These are phyloP conservation scores for Paramecium pentaurelia DNA, from an alignment of 73 alveolate species.

Conservation along the genomic window DNA sequence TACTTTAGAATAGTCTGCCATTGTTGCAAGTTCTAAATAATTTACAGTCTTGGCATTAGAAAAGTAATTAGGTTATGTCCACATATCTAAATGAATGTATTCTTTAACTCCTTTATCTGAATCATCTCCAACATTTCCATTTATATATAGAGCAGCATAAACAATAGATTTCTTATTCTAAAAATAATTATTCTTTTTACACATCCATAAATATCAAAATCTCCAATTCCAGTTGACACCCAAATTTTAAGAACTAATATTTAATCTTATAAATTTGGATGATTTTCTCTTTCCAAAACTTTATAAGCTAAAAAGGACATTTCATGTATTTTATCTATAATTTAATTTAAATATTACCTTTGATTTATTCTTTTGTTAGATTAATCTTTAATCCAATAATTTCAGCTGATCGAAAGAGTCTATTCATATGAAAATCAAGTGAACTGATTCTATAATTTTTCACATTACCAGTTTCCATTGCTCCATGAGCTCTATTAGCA, in stretches of 20 bases:
- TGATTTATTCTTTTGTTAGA: slow-evolving; percentile 7
- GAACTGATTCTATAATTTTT: slow-evolving; percentile 29
- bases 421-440: background rate
- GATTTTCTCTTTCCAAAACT: slow-evolving; percentile 24
- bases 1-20: slow-evolving; percentile 35
- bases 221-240: slow-evolving; percentile 46
- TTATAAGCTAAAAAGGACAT: slow-evolving; percentile 22
- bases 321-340: slow-evolving; percentile 11
- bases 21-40: slow-evolving; percentile 17
- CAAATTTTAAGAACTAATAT: background rate
- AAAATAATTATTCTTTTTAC: background rate
- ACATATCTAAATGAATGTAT: slow-evolving; percentile 4
- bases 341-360: background rate
- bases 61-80: slow-evolving; percentile 37
- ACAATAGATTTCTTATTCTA: slow-evolving; percentile 23
- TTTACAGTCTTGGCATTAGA: slow-evolving; percentile 39
- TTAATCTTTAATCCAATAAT: slow-evolving; percentile 8
- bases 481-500: slow-evolving; percentile 43
- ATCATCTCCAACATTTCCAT: background rate
- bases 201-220: slow-evolving; percentile 43
- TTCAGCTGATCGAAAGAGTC: slow-evolving; percentile 18
- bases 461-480: slow-evolving; percentile 48
- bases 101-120: slow-evolving; percentile 40
- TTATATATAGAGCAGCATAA: slow-evolving; percentile 20
- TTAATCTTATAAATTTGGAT: slow-evolving; percentile 14